Evolutionary conservation across 257 asterid genomes (phyloP).

Genomic region (Penstemon eatonii): DNA sequence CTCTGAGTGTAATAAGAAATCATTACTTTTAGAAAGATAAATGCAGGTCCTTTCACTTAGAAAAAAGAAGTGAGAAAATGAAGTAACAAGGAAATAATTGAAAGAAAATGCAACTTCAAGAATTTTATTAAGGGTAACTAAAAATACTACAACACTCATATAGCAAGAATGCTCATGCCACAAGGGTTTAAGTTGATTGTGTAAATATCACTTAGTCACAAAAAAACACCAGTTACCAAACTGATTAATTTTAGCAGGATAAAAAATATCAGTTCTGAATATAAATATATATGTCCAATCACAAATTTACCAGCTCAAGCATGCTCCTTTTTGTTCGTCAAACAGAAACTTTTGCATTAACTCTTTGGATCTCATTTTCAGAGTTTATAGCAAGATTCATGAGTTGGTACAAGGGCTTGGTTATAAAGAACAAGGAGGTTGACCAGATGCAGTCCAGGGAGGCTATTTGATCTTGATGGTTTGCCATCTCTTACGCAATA

Average conservation of each 20-base stretch:
- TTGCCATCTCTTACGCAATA: constrained; percentile 21
- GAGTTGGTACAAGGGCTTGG: constrained; percentile 60
- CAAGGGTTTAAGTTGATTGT: background rate
- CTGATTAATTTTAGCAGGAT: background rate
- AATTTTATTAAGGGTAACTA: background rate
- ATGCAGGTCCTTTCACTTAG: background rate
- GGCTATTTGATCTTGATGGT: constrained; percentile 11
- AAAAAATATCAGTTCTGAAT: background rate
- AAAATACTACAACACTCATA: background rate
- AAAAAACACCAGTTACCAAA: background rate
- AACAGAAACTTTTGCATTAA: constrained; percentile 16
- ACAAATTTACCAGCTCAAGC: background rate
- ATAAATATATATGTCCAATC: background rate
- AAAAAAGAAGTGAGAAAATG: background rate
- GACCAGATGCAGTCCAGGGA: constrained; percentile 17
- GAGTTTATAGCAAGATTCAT: constrained; percentile 66
- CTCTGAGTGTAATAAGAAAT: too few species aligned
- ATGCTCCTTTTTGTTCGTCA: background rate
- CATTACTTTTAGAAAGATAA: background rate
- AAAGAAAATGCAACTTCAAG: background rate
- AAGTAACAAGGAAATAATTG: background rate
- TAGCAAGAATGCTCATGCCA: background rate
- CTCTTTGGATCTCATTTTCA: constrained; percentile 34
- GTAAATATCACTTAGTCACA: too few species aligned
- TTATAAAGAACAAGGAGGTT: constrained; percentile 31